Evolutionary conservation across 1,139 yeast species (phyloP), one percentile per base, ranked within the genome.

Genomic region (Candida sp.): DNA sequence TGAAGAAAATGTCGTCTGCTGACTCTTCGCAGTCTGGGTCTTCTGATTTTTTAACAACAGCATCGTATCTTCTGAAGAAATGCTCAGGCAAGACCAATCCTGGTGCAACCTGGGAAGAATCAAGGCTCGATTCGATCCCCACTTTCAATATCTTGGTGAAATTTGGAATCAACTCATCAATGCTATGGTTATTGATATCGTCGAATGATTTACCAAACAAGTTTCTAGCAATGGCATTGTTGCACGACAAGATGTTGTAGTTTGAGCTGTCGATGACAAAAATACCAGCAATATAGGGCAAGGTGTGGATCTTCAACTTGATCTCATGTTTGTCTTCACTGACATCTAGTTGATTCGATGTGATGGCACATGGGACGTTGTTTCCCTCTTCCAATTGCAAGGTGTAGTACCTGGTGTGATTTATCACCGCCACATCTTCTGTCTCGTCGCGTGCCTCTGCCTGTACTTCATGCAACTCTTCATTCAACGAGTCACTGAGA

Each of bases 281-380:
- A 25, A 90, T 83, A 33, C 97, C 97, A 0, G 97, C 96, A 61
- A 91, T 90, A 64, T 90, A 90, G 0, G 97, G 97, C 55, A 90
- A 67, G 2, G 94, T 80, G 59, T 88, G 94, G 31, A 89, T 78
- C 55, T 87, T 86, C 48, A 88, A 63, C 57, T 84, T 78, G 30
- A 84, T 61, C 58, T 67, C 80, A 46, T 72, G 64, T 25, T 73
- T 71, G 38, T 70, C 68, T n/a, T 66, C 65, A 43, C 74, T 72
- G 9, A 65, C 59, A 49, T 85, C 84, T 32, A 85, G 63, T 0
- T 84, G 81, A 43, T 81, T 80, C 0, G 89, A 82, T 0, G 90
- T 81, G 2, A 87, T 76, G 0, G 94, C 94, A 70, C 92, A 86
- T 0, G 94, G 94, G 22, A 85, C 75, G 54, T 71, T 69, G n/a